Base-by-base conservation (phyloP, 176 grass and related monocot species). In the Triticum monococcum region DNA sequence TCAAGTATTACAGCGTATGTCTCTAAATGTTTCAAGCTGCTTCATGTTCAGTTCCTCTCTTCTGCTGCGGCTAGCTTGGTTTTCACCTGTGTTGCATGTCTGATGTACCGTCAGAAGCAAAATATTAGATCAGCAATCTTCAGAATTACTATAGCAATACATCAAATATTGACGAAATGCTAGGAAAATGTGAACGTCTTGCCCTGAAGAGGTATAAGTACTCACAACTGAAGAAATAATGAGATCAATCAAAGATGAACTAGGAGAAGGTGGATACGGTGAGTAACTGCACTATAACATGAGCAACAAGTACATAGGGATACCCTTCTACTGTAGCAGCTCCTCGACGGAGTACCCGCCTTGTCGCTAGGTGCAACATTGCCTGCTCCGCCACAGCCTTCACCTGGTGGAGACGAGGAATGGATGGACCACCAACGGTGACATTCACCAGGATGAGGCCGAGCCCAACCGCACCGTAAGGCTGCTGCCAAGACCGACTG, bases 231-330 rank as follows among this genome's bases (percentile, higher is more conserved):
- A 87, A 86, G 57, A 91, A 79, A 91, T 95, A 73, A 91, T 87
- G 14, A 87, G 81, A 37, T 91, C 81, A 16, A 89, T 93, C 69
- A 52, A 76, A 24, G 57, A 87, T 20, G 84, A 89, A 24, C 79
- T 95, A 6, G 93, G 93, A 32, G 37, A 91, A 86, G 94, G 89
- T 78, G 94, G 87, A 7, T 88, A 82, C 35, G 91, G 91, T 18
- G 86, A 38, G 7, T 38, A 38, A 38, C 37, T 36, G 37, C 37
- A 38, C 37, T 38, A 2, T 38, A 38, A 38, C 37, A 38, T 38
- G 37, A 38, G 37, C 37, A 38, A 38, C 37, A 38, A 38, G 37
- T 38, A 36, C 37, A 38, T 38, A 38, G 5, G 35, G 7, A 36
- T 7, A 36, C 35, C 35, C 35, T 36, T 36, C 37, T 38, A 38